Evolutionary conservation across 306 rosid species (phyloP), one percentile per base, ranked within the genome.

Genomic region (Gastrolobium bilobum): DNA sequence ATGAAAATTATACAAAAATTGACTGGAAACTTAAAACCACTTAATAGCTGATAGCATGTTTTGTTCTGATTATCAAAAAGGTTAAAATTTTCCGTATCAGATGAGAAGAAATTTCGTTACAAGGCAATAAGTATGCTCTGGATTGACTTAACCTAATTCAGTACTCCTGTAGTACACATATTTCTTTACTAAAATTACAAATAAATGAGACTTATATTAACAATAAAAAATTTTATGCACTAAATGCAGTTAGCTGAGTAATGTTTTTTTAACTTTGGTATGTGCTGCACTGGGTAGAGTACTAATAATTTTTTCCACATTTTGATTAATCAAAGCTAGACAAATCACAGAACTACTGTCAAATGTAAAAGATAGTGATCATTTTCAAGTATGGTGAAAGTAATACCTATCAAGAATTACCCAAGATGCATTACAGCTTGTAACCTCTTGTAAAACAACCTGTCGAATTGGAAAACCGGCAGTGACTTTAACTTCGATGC

Each of bases 391-490:
- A 39, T 31, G 3, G 10, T 30, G 58, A 33, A 78, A 48, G 82
- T 10, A 30, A 4, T 86, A 88, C 92, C 92, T 87, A 56, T 90
- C 92, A 3, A 90, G 85, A 30, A 90, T 43, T 73, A 85, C 80
- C 92, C 92, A 90, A 53, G 80, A 71, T 73, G 92, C 86, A 46
- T 82, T 78, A 47, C 61, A 85, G 33, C 76, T 38, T 62, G 61
- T 47, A 66, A 87, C 75, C 72, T 88, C 88, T 84, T 88, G 95
- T 79, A 87, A 37, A 75, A 90, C 69, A 80, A 90, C 92, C 77
- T 83, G 86, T 69, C 62, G 88, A 56, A 85, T 68, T 5, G 95
- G 95, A 77, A 69, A 90, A 34, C 92, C 92, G 14, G 95, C 90
- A 7, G 78, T 79, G 50, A 90, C 77, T 77, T 85, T 87, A 83